phyloP scores from a whole-genome alignment of 2,329 filamentous ascomycete species.

The Penicillium sp. region DNA sequence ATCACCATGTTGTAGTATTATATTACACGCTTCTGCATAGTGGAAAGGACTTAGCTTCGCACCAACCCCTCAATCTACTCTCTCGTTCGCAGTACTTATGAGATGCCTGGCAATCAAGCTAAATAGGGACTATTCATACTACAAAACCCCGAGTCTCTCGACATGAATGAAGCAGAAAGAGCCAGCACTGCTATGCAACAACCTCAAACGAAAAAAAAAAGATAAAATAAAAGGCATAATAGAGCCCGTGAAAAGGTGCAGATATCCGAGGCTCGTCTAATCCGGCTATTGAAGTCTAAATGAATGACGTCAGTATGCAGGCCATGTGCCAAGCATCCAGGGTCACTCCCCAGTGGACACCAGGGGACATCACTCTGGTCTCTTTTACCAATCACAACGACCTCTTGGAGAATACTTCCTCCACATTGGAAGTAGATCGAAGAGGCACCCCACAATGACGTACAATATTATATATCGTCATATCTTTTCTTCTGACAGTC shows the following conservation, averaged over 20 bases:
- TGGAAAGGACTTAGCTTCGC: not conserved
- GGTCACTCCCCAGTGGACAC: not conserved
- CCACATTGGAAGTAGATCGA: conserved; percentile 4
- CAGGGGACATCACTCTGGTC: not conserved
- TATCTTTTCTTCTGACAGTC: not conserved
- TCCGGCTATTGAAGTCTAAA: not conserved
- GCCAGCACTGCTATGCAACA: too few relatives aligned
- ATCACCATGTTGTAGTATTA: not conserved
- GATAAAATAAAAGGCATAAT: too few relatives aligned
- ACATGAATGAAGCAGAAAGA: too few relatives aligned
- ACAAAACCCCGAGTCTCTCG: not conserved
- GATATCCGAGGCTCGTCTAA: not conserved
- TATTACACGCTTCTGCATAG: not conserved
- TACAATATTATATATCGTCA: not conserved
- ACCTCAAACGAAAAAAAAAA: too few relatives aligned
- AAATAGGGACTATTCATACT: not conserved
- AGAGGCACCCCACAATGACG: conserved; percentile 9
- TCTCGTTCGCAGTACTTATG: not conserved
- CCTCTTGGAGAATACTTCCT: not conserved
- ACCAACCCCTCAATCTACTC: not conserved
- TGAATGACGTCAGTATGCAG: not conserved
- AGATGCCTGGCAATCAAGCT: not conserved
- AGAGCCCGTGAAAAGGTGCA: not conserved
- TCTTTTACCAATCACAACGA: not conserved
- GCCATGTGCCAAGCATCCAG: not conserved